Conservation (phyloP, 257 asterid genomes). For the Plectranthus barbatus region DNA sequence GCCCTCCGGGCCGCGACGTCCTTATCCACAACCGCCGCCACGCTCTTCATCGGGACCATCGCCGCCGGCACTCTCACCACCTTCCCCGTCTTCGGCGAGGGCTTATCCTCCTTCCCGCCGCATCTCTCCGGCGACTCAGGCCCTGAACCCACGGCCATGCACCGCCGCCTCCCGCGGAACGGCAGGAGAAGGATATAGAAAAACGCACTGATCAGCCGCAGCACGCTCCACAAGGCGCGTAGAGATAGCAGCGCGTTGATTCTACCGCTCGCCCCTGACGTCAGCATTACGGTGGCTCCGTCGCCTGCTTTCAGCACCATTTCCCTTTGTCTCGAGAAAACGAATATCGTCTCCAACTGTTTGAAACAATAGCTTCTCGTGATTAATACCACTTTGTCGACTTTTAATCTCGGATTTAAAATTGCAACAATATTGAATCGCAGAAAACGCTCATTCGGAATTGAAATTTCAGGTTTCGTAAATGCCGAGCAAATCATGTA, state of each 20-base stretch:
- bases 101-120: constrained; percentile 48
- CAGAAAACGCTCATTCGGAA: constrained; percentile 7
- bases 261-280: constrained; percentile 91
- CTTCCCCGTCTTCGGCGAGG: constrained; percentile 28
- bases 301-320: constrained; percentile 25
- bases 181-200: constrained; percentile 46
- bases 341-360: not conserved
- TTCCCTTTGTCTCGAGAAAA: constrained; percentile 3
- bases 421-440: not conserved
- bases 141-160: constrained; percentile 21
- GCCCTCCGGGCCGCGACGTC: constrained; percentile 72
- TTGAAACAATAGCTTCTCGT: not conserved
- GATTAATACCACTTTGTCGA: not conserved
- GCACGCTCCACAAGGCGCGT: constrained; percentile 46
- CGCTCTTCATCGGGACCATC: constrained; percentile 51
- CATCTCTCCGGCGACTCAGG: constrained; percentile 29
- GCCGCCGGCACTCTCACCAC: constrained; percentile 55
- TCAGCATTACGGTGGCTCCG: constrained; percentile 48
- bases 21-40: constrained; percentile 43
- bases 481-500: constrained; percentile 32
- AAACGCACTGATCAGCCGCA: constrained; percentile 52
- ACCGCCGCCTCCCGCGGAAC: constrained; percentile 52
- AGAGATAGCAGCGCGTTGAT: constrained; percentile 60
- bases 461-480: constrained; percentile 10
- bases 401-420: constrained; percentile 12